These are phyloP conservation scores for Dichotomopilus funicola DNA, from an alignment of 2,329 filamentous ascomycete genomes.

Conservation along the genomic window DNA sequence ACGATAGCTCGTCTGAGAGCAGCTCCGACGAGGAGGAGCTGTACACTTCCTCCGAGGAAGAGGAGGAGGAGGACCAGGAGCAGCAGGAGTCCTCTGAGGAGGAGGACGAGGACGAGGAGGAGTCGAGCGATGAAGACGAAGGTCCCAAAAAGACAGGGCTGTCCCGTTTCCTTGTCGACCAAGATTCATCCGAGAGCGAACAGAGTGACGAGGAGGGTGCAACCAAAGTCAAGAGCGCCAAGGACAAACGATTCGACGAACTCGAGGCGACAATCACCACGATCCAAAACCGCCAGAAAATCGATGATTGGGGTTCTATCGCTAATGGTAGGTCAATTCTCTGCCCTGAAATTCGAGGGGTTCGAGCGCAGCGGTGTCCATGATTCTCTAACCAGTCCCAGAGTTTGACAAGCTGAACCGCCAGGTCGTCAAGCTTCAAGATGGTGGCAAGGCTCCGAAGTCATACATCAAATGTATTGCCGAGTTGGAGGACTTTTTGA, in stretches of 20 bases:
- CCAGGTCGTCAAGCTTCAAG: conserved; percentile 71
- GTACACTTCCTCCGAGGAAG: conserved; percentile 67
- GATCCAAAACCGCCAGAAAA: conserved; percentile 96
- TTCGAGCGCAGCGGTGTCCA: not conserved
- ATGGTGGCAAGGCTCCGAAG: conserved; percentile 76
- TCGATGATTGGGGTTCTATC: conserved; percentile 94
- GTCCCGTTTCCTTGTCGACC: conserved; percentile 73
- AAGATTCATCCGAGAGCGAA: conserved; percentile 63
- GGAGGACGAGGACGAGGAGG: conserved; percentile 48
- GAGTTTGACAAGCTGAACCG: conserved; percentile 94
- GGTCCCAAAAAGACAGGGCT: conserved; percentile 64
- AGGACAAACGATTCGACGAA: conserved; percentile 95
- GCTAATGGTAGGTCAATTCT: conserved; percentile 60
- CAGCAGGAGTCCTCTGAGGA: conserved; percentile 48
- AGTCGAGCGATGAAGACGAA: conserved; percentile 59
- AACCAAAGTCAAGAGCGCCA: conserved; percentile 90
- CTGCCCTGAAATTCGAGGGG: not conserved
- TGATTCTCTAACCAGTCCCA: conserved; percentile 33
- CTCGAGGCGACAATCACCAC: conserved; percentile 80
- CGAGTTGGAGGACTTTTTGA: conserved; percentile 90
- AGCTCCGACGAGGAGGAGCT: conserved; percentile 96
- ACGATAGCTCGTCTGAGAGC: conserved; percentile 91
- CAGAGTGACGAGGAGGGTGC: conserved; percentile 78
- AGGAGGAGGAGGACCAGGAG: conserved; percentile 51
- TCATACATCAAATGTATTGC: conserved; percentile 87